Conservation (phyloP, 1,284 basidiomycete genomes). For the Leccinum angustisporum region DNA sequence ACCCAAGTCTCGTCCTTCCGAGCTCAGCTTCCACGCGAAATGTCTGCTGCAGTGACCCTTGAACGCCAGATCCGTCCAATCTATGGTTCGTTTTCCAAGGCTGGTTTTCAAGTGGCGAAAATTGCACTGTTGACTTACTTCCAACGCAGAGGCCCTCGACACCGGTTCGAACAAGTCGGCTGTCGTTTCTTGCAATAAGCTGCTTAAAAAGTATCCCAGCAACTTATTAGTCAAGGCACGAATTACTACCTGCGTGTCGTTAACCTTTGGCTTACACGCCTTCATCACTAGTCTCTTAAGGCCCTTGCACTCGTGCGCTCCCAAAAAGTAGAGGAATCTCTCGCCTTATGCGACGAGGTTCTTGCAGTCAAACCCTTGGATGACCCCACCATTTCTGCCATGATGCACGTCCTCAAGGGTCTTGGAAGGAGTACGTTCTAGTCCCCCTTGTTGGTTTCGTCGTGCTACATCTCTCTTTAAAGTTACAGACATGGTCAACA, state of each 20-base stretch:
- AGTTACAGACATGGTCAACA: conserved; percentile 75
- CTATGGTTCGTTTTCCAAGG: conserved; percentile 53
- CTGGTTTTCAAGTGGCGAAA: neutral
- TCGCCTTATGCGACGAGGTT: conserved; percentile 77
- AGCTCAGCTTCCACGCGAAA: conserved; percentile 13
- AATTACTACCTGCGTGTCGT: neutral
- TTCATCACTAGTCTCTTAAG: conserved; percentile 61
- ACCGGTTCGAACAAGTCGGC: conserved; percentile 83
- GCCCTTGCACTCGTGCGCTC: conserved; percentile 77
- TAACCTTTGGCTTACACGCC: neutral
- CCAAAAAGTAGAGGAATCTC: conserved; percentile 79
- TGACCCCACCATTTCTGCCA: conserved; percentile 70
- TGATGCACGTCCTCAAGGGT: conserved; percentile 76
- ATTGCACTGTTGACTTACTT: conserved; percentile 7
- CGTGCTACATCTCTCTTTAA: conserved; percentile 5
- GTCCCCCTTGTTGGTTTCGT: neutral
- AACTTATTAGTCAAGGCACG: conserved; percentile 71
- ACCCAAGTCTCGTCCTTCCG: neutral
- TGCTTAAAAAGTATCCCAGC: conserved; percentile 78
- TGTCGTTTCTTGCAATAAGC: conserved; percentile 78
- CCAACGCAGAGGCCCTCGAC: conserved; percentile 71
- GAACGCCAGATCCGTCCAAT: conserved; percentile 80
- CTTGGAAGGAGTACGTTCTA: conserved; percentile 68
- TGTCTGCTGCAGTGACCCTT: conserved; percentile 50
- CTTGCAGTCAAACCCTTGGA: conserved; percentile 66